Evolutionary conservation across 2,329 filamentous ascomycete genomes (phyloP).

Genomic region (Tolypocladium ovalisporum): DNA sequence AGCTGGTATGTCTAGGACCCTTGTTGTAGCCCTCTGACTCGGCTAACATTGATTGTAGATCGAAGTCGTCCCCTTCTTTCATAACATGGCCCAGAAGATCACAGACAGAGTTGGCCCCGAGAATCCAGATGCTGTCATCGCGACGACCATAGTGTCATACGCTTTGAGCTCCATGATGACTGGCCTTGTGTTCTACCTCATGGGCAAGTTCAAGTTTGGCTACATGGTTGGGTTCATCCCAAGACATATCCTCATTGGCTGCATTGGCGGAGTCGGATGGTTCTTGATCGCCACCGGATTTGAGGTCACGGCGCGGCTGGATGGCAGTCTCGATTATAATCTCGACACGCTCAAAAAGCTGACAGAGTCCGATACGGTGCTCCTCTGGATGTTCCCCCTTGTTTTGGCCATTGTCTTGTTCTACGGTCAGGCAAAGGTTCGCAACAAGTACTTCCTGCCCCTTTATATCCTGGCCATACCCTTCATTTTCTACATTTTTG

Average conservation of each 20-base stretch:
- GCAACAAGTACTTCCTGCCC: constrained; percentile 77
- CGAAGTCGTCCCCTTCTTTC: constrained; percentile 96
- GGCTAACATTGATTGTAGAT: constrained; percentile 44
- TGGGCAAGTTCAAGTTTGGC: constrained; percentile 78
- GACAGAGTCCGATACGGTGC: constrained; percentile 60
- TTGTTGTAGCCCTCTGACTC: too few species aligned
- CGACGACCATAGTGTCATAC: constrained; percentile 88
- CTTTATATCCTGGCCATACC: constrained; percentile 76
- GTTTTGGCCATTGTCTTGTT: constrained; percentile 66
- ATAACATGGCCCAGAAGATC: constrained; percentile 93
- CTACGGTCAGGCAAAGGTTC: constrained; percentile 62
- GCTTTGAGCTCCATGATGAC: constrained; percentile 85
- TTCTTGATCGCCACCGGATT: constrained; percentile 87
- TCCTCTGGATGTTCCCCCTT: constrained; percentile 76
- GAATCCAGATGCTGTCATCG: constrained; percentile 75
- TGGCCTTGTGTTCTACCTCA: constrained; percentile 80
- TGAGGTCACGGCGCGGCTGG: constrained; percentile 82
- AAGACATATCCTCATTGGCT: constrained; percentile 89
- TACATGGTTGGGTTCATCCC: constrained; percentile 96
- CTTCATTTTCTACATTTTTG: constrained; percentile 66
- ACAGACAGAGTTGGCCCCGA: constrained; percentile 67
- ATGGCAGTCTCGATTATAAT: constrained; percentile 77
- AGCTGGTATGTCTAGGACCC: constrained; percentile 51
- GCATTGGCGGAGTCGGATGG: constrained; percentile 93
- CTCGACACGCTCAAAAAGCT: constrained; percentile 66